Evolutionary conservation across 371 early-diverging fungal species (phyloP), one percentile per base, ranked within the genome.

Genomic region (Phascolomyces articulosus): DNA sequence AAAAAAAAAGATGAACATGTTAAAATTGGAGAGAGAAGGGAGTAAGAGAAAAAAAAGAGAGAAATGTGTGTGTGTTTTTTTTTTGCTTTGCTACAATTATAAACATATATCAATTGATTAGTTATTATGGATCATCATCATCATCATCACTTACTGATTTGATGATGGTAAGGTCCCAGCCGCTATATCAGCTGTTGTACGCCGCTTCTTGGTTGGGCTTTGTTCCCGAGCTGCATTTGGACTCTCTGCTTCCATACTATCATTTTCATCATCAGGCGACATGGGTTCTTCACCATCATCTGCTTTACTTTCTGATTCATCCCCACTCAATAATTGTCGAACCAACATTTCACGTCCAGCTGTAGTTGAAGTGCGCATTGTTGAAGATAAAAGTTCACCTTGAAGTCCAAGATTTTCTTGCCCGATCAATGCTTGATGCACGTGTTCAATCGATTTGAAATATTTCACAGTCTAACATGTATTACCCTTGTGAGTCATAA

Each of bases 401-500:
- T 91, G 89, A 49, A 93, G 78, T 28, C 90, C 90, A 49, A 93
- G 78, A 71, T 91, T 90, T 60, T 93, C 91, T 49, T 85, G 79
- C 49, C 93, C 93, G 68, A 93, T 89, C 55, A 93, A 73, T 68
- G 90, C 82, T 64, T 90, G 85, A 58, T 93, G 92, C 23, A 93
- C 95, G 77, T 92, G 90, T 70, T 95, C 95, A 65, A 95, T 95
- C 48, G 90, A 90, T 79, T 92, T 92, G 79, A 93, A 93, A 73
- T 93, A 93, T 74, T 90, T 89, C 58, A 93, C 94, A 7, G 94
- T 93, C 83, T 77, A 58, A 11, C 23, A 4, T 29, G n/a, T 55
- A 34, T 11, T 55, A 23, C 56, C 2, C 11, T 34, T 34, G 34
- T 34, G 38, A 28, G 27, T 29, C 53, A 24, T 53, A 24, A 24